These are phyloP conservation scores for Alnus rubra DNA, from an alignment of 306 rosid species.

Conservation along the genomic window DNA sequence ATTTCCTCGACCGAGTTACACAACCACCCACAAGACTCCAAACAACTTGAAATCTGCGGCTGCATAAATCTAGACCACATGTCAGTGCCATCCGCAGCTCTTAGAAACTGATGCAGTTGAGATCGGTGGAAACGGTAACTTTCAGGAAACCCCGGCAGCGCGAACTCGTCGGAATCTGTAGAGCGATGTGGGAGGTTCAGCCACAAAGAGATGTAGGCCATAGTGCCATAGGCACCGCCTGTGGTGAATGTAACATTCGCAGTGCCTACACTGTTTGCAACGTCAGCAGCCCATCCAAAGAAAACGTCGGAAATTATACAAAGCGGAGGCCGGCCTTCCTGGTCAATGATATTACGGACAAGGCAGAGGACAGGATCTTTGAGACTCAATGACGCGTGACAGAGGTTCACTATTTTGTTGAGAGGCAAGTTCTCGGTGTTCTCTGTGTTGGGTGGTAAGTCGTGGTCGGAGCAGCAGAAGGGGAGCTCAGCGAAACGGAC, in stretches of 20 bases:
- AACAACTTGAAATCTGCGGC: conserved; percentile 28
- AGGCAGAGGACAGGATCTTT: conserved; percentile 45
- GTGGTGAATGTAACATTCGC: conserved; percentile 53
- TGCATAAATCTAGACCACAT: conserved; percentile 53
- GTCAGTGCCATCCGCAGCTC: conserved; percentile 60
- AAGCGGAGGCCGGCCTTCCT: conserved; percentile 49
- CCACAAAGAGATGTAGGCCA: conserved; percentile 64
- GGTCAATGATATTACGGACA: conserved; percentile 29
- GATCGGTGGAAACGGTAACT: conserved; percentile 44
- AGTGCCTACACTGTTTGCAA: conserved; percentile 45
- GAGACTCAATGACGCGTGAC: conserved; percentile 46
- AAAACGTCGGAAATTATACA: conserved; percentile 56
- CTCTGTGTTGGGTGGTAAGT: conserved; percentile 57
- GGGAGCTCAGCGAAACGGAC: conserved; percentile 51
- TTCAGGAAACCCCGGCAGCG: conserved; percentile 61
- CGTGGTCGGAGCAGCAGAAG: conserved; percentile 37
- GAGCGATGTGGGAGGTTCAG: conserved; percentile 58
- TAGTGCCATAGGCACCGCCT: conserved; percentile 70
- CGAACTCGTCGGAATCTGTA: conserved; percentile 46
- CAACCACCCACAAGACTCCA: conserved; percentile 63
- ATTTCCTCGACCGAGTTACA: conserved; percentile 64
- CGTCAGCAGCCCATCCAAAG: conserved; percentile 53
- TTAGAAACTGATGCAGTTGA: conserved; percentile 45
- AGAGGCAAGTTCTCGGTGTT: conserved; percentile 59
- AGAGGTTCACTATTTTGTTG: conserved; percentile 15